phyloP scores from a whole-genome alignment of 2,329 filamentous ascomycete genomes.

The Polychaeton citri region DNA sequence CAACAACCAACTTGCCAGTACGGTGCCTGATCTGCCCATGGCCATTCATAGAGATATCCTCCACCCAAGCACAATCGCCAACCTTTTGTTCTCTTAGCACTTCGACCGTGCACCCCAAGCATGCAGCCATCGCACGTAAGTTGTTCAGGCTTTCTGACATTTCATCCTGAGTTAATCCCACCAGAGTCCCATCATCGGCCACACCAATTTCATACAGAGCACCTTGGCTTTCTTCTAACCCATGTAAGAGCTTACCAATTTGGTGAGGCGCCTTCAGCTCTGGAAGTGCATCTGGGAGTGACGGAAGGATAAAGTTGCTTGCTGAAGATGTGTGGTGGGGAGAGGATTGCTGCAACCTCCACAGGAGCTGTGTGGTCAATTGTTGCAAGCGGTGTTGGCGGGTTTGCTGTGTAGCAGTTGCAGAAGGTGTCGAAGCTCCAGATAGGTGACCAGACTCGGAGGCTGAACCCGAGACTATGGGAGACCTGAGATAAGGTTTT shows the following conservation, averaged over 20 bases:
- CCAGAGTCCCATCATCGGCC: slow-evolving; percentile 80
- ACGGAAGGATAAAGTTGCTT: slow-evolving; percentile 60
- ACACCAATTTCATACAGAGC: slow-evolving; percentile 95
- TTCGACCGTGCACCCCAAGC: slow-evolving; percentile 73
- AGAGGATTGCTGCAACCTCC: slow-evolving; percentile 89
- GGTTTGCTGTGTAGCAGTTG: slow-evolving; percentile 47
- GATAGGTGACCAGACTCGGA: slow-evolving; percentile 1
- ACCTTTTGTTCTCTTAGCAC: slow-evolving; percentile 72
- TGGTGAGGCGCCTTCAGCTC: slow-evolving; percentile 44
- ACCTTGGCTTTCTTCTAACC: slow-evolving; percentile 82
- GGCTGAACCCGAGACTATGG: slow-evolving; percentile 15
- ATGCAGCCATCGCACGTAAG: slow-evolving; percentile 79
- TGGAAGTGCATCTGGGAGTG: slow-evolving; percentile 53
- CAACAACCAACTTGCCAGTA: slow-evolving; percentile 59
- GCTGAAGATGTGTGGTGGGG: slow-evolving; percentile 75
- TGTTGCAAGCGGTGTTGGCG: slow-evolving; percentile 79
- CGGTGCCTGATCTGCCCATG: slow-evolving; percentile 25
- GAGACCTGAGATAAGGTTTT: slow-evolving; percentile 11
- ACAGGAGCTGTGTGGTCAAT: slow-evolving; percentile 85
- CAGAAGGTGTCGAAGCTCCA: not conserved
- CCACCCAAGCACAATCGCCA: slow-evolving; percentile 67
- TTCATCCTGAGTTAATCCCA: slow-evolving; percentile 80
- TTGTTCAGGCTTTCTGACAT: slow-evolving; percentile 82
- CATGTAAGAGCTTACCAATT: slow-evolving; percentile 47
- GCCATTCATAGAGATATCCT: slow-evolving; percentile 21